phyloP scores from a whole-genome alignment of 2,329 filamentous ascomycete genomes.

The Drechslera avenae region DNA sequence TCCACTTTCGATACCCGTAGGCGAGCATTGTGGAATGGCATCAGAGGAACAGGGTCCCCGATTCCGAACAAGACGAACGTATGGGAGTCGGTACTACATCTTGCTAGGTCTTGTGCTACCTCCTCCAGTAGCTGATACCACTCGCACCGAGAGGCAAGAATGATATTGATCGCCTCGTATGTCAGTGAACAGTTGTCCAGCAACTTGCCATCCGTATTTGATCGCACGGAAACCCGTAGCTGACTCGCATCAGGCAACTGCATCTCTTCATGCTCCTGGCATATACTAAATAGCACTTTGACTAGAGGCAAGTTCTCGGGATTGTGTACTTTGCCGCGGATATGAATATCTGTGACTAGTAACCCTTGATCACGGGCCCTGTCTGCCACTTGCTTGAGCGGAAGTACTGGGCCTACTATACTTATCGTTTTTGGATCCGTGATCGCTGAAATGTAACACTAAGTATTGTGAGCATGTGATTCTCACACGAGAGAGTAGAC shows the following conservation, averaged over 20 bases:
- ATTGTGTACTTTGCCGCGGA: constrained; percentile 30
- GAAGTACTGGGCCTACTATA: constrained; percentile 20
- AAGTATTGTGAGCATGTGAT: constrained; percentile 3
- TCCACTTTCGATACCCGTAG: constrained; percentile 19
- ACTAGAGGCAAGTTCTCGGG: constrained; percentile 27
- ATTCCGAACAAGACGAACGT: constrained; percentile 28
- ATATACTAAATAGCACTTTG: constrained; percentile 16
- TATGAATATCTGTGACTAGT: constrained; percentile 20
- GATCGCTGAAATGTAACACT: constrained; percentile 28
- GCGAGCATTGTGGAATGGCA: constrained; percentile 19
- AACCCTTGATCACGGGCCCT: constrained; percentile 17
- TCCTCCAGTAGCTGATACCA: constrained; percentile 26
- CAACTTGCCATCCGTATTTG: constrained; percentile 17
- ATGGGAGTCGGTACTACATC: constrained; percentile 12
- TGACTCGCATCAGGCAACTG: constrained; percentile 14
- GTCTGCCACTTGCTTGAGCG: constrained; percentile 16
- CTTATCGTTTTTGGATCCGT: constrained; percentile 32
- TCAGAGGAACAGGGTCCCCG: constrained; percentile 25
- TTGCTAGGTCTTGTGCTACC: constrained; percentile 20
- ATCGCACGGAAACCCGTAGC: constrained; percentile 19
- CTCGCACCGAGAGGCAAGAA: constrained; percentile 28
- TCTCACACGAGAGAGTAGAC: neutral
- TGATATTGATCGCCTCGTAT: constrained; percentile 21
- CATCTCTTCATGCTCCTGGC: constrained; percentile 12
- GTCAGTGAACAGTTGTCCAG: constrained; percentile 7